Percentiles rank a stretch among this genome's conserved stretches.
Conservation (phyloP, 306 rosid genomes). For the Cucumis hystrix region DNA sequence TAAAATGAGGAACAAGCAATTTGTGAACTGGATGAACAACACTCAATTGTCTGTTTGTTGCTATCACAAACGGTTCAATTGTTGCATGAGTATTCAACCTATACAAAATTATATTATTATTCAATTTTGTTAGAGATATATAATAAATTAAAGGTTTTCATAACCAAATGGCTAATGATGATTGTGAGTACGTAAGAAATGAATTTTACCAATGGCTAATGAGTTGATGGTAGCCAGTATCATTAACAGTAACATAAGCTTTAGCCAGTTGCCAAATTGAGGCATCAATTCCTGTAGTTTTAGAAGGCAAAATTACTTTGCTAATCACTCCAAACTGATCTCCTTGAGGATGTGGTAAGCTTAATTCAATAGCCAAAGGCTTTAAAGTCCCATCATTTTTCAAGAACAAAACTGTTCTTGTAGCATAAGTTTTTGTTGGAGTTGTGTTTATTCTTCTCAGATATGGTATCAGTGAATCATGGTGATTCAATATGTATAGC, state of each 20-base stretch:
- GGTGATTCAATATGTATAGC: constrained; percentile 54
- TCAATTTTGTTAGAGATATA: no score
- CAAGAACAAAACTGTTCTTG: constrained; percentile 58
- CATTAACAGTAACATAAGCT: constrained; percentile 57
- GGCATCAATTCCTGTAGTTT: constrained; percentile 31
- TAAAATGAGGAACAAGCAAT: constrained; percentile 34
- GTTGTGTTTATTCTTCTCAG: constrained; percentile 51
- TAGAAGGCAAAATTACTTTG: constrained; percentile 38
- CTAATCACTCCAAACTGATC: constrained; percentile 46
- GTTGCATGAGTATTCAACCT: constrained; percentile 34
- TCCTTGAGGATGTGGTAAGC: constrained; percentile 51
- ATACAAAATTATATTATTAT: no score
- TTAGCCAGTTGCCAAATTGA: constrained; percentile 68
- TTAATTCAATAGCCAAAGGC: constrained; percentile 68
- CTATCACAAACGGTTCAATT: constrained; percentile 53
- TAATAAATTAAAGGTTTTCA: no score
- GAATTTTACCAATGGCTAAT: constrained; percentile 58
- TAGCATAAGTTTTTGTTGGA: constrained; percentile 53
- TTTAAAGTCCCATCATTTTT: constrained; percentile 48
- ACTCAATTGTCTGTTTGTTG: constrained; percentile 34
- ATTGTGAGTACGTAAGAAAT: no score
- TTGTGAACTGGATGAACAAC: constrained; percentile 33
- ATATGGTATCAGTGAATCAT: constrained; percentile 58
- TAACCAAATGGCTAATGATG: no score
- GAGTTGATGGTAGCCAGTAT: constrained; percentile 66